phyloP scores from a whole-genome alignment of 1,284 basidiomycete species.

The Mycena sp. region DNA sequence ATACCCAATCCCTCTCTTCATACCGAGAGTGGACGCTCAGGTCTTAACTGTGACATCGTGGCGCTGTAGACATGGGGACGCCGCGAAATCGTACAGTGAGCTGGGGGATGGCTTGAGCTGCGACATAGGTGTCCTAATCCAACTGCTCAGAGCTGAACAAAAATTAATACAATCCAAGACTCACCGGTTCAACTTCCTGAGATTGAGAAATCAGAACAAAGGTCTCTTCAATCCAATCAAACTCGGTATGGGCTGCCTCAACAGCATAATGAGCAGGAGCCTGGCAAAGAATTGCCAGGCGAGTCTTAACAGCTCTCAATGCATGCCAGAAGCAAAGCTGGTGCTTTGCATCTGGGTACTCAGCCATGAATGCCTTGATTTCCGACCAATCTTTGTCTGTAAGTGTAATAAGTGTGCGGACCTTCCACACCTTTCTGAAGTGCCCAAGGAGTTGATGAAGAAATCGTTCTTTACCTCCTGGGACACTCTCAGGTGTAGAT shows the following conservation, averaged over 20 bases:
- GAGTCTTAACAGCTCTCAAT: constrained; percentile 36
- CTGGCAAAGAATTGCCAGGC: constrained; percentile 29
- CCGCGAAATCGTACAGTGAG: background rate
- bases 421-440: constrained; percentile 21
- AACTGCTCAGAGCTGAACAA: too few species aligned
- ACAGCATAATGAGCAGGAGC: constrained; percentile 35
- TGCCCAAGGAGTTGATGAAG: constrained; percentile 26
- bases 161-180: background rate
- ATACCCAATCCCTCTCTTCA: too few species aligned
- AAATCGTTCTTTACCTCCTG: constrained; percentile 25
- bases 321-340: constrained; percentile 44
- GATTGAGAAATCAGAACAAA: constrained; percentile 36
- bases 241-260: constrained; percentile 31
- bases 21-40: too few species aligned
- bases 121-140: background rate
- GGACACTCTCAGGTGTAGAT: constrained; percentile 9
- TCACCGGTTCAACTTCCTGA: background rate
- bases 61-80: background rate
- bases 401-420: constrained; percentile 25
- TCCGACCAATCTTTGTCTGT: constrained; percentile 35
- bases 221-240: constrained; percentile 31
- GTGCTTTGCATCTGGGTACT: constrained; percentile 40
- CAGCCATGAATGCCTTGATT: constrained; percentile 32
- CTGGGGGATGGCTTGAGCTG: background rate
- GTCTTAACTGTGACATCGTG: too few species aligned